Base-by-base conservation (phyloP, 164 flowering plant genomes). In the Euptelea pleiosperma region DNA sequence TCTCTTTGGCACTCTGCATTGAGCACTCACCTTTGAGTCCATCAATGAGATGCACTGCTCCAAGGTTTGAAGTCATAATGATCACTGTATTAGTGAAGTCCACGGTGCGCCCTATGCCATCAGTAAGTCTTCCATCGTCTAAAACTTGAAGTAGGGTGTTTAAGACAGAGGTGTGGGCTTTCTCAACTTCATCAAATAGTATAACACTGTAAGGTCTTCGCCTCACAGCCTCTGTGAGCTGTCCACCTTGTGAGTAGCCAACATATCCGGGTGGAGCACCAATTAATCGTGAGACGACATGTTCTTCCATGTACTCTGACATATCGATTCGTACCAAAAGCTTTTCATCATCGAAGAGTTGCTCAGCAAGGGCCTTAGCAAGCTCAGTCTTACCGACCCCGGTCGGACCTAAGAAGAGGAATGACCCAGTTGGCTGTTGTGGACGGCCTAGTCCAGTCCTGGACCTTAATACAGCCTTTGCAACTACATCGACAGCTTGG, bases 181-280 rank as follows among this genome's bases (percentile, higher is more conserved):
- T 87, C 66, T 90, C 96, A 8, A 90, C 87, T 66, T 85, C 91
- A 70, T 87, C 97, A 61, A 90, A 90, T 10, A 90, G 59, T 0
- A 90, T 64, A 3, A 90, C 93, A 51, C 93, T 79, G 55, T 87
- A 90, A 15, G 93, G 95, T n/a, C n/a, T n/a, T n/a, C n/a, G n/a
- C n/a, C n/a, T n/a, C n/a, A n/a, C n/a, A n/a, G n/a, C n/a, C n/a
- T 90, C 97, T 0, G 97, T 87, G 4, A 90, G 85, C 45, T 90
- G 97, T 19, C 97, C 97, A 54, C 97, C 97, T 75, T 90, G 96
- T 24, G 87, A 93, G 42, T 87, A 87, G 11, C 97, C 97, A 63
- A 90, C 91, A 65, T 90, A 88, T 88, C 97, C 97, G 19, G 92
- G 97, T 0, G 97, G 97, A 50, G 97, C 95, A 44, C n/a, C n/a